A percentile compares a stretch with the other conserved stretches of the same genome.
These are phyloP conservation scores for Lumnitzera littorea DNA, from an alignment of 345 rosid species.

Conservation along the genomic window DNA sequence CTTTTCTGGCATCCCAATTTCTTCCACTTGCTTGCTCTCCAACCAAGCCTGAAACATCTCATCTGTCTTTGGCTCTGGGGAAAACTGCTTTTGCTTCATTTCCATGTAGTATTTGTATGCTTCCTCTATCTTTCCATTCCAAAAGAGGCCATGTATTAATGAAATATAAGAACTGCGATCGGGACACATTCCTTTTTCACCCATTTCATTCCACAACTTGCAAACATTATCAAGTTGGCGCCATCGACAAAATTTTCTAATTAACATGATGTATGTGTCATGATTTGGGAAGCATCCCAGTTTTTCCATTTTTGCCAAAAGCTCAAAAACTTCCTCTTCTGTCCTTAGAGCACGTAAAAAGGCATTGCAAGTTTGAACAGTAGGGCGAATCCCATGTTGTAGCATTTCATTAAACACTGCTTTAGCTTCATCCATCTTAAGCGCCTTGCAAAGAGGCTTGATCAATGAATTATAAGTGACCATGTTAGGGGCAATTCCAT, in stretches of 20 bases:
- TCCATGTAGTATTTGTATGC: slow-evolving; percentile 64
- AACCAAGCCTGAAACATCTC: slow-evolving; percentile 58
- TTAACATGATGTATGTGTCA: slow-evolving; percentile 79
- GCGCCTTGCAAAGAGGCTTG: slow-evolving; percentile 69
- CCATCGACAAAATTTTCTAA: slow-evolving; percentile 87
- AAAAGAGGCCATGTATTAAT: slow-evolving; percentile 82
- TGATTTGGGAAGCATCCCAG: slow-evolving; percentile 58
- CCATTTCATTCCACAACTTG: slow-evolving; percentile 74
- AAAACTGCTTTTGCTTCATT: slow-evolving; percentile 64
- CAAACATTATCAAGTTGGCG: slow-evolving; percentile 58
- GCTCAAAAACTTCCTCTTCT: slow-evolving; percentile 65
- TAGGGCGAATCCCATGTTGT: slow-evolving; percentile 42
- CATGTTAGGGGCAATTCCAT: slow-evolving; percentile 50
- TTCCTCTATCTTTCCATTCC: slow-evolving; percentile 73
- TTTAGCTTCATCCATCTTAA: slow-evolving; percentile 54
- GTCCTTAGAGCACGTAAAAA: slow-evolving; percentile 52
- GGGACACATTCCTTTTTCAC: slow-evolving; percentile 53
- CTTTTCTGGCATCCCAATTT: slow-evolving; percentile 17
- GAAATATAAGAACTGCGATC: slow-evolving; percentile 78
- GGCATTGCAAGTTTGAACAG: slow-evolving; percentile 69
- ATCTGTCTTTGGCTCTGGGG: slow-evolving; percentile 62
- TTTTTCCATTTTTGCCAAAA: slow-evolving; percentile 66
- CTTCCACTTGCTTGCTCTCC: slow-evolving; percentile 49
- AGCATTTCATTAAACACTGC: slow-evolving; percentile 59
- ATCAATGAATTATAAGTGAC: slow-evolving; percentile 80